Conservation (phyloP, 2,329 filamentous ascomycete genomes). For the Nemania sp. region DNA sequence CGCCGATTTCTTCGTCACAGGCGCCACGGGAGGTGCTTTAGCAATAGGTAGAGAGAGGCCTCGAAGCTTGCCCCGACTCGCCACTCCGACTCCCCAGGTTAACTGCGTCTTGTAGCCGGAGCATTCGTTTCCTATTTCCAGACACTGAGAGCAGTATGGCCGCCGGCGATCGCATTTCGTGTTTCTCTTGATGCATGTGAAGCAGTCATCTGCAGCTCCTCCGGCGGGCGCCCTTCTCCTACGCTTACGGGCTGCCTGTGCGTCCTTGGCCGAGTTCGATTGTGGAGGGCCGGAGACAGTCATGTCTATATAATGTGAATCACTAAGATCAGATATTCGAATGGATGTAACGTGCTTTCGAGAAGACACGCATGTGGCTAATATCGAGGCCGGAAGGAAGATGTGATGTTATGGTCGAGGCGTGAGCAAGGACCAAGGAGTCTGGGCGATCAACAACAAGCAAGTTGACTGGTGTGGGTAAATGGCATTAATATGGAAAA, state of each 20-base stretch:
- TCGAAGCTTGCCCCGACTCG: slow-evolving; percentile 90
- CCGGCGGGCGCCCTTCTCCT: slow-evolving; percentile 86
- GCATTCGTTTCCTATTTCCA: slow-evolving; percentile 89
- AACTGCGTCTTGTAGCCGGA: slow-evolving; percentile 95
- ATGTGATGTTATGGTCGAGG: slow-evolving; percentile 16
- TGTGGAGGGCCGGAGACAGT: slow-evolving; percentile 53
- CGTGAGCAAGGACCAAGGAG: slow-evolving; percentile 33
- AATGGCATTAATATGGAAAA: slow-evolving; percentile 49
- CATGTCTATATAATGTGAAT: slow-evolving; percentile 43
- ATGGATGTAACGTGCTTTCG: slow-evolving; percentile 33
- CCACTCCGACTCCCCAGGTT: slow-evolving; percentile 95
- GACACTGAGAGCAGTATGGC: slow-evolving; percentile 93
- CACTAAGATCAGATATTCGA: slow-evolving; percentile 26
- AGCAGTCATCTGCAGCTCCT: slow-evolving; percentile 92
- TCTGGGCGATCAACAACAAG: slow-evolving; percentile 39
- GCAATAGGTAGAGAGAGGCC: slow-evolving; percentile 77
- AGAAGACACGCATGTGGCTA: slow-evolving; percentile 33
- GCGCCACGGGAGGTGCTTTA: slow-evolving; percentile 59
- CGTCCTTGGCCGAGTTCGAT: slow-evolving; percentile 53
- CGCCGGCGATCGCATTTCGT: slow-evolving; percentile 87
- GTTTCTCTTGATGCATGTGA: slow-evolving; percentile 83
- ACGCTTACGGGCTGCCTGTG: slow-evolving; percentile 65
- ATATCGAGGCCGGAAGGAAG: slow-evolving; percentile 24
- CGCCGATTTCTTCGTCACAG: slow-evolving; percentile 52
- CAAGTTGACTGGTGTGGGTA: slow-evolving; percentile 47